phyloP scores from a whole-genome alignment of 345 rosid species.

The Punica granatum region DNA sequence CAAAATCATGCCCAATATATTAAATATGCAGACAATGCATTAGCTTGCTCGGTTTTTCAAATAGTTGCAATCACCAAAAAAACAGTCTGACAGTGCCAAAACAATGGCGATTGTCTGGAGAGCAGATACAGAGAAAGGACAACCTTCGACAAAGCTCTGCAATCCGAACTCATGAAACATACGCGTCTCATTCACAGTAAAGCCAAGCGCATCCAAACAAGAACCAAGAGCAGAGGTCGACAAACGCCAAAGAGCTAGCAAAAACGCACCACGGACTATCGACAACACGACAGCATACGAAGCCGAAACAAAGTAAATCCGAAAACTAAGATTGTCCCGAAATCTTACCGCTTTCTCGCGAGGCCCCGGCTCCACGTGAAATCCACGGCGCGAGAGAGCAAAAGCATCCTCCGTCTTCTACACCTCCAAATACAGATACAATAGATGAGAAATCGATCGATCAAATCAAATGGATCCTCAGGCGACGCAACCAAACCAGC shows the following conservation, averaged over 20 bases:
- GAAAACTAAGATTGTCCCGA: background rate
- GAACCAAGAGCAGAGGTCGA: background rate
- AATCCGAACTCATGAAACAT: background rate
- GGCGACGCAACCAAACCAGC: background rate
- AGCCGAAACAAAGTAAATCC: background rate
- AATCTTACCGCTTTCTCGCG: slow-evolving; percentile 88
- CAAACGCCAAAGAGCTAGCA: background rate
- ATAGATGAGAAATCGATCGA: background rate
- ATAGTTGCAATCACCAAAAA: background rate
- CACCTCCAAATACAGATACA: background rate
- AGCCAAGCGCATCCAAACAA: background rate
- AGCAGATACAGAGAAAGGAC: background rate
- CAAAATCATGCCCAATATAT: background rate
- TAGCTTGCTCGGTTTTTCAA: background rate
- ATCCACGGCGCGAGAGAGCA: slow-evolving; percentile 48
- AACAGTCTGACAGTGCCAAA: background rate
- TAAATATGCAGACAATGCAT: too few relatives aligned
- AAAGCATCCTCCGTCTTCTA: slow-evolving; percentile 38
- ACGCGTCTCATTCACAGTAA: background rate
- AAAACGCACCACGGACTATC: background rate
- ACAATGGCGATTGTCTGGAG: background rate
- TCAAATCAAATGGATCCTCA: background rate
- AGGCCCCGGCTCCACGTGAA: slow-evolving; percentile 69
- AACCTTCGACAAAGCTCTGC: background rate
- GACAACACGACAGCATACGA: background rate